Base-by-base conservation (phyloP, 2,329 filamentous ascomycete genomes). In the Xylariaceae sp. region DNA sequence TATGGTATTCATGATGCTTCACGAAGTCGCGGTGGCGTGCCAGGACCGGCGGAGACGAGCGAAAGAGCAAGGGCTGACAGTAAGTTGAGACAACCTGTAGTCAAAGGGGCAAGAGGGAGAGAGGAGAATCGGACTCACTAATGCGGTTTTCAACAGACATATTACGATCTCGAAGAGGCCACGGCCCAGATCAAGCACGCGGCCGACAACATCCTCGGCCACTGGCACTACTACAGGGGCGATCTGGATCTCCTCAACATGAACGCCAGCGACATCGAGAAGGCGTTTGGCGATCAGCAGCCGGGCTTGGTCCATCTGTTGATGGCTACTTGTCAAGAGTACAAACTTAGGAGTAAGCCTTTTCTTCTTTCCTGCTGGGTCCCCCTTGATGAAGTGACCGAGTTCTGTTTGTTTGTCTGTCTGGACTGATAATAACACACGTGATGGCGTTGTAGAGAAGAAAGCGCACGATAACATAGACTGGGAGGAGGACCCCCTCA, bases 191-290 rank as follows among this genome's bases (percentile, higher is more conserved):
- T 73, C 2, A 71, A 74, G 12, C 56, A 63, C 9, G 61, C 68
- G 4, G 69, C 65, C 18, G 70, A 67, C 34, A 65, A 65, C 36
- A 55, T 74, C 18, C 64, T 75, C 2, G 55, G 59, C 9, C 60
- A 72, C 37, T 75, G 72, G 72, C 68, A 71, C 34, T 74, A 74
- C 47, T 74, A 66, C 53, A 68, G 66, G 40, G 61, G 60, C 21
- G 48, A 59, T 16, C 47, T 54, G 12, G 53, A 62, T n/a, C 56
- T 61, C 0, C 43, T 53, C 28, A 41, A 52, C 5, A 41, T 53
- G 21, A 56, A 8, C 46, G 54, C 17, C 51, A 53, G 30, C 50
- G 54, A 7, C 49, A 34, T 40, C 16, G 12, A 54, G 2, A 50
- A 13, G 33, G 31, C 67, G 7, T 52, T 52, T 40, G 50, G 44